Base-by-base conservation (phyloP, 169 alveolate species). In the Plasmodium knowlesi region DNA sequence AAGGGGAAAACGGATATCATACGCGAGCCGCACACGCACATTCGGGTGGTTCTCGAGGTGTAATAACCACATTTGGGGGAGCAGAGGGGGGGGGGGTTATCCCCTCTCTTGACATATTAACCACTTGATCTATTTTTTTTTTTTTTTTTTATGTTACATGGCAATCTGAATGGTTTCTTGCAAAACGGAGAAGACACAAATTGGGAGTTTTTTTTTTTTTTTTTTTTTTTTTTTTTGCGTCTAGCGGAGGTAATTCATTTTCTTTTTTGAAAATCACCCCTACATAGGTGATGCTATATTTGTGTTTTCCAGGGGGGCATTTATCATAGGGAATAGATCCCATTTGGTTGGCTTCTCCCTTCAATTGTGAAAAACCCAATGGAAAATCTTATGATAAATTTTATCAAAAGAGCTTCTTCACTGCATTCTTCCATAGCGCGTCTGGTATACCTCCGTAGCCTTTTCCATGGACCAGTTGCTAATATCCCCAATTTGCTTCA, bases 21-120 rank as follows among this genome's bases (percentile, higher is more conserved):
- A 79, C 86, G 94, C 14, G 94, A 88, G 37, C 94, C 94, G 43
- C 94, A 88, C 53, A 88, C 94, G 37, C 94, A 88, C 54, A 88
- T 88, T 39, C 88, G 94, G 30, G 94, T 88, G 46, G 94, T 88
- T 12, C 37, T 88, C n/a, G 94, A 88, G 57, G 94, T 88, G 37
- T 88, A 43, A 19, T 2, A 19, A 5, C 16, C 28, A 0, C 22
- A 74, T 16, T 32, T 1, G 39, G 39, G 39, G 3, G 39, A 3
- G 14, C 22, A 74, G 6, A 1, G 39, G 39, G 39, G 39, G 3
- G 39, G 39, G 14, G n/a, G 70, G 22, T 28, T 19, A 34, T 32
- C 10, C 30, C 41, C 28, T 6, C 28, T 28, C 46, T 41, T 41
- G 0, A 12, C 19, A n/a, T 10, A 10, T 46, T 12, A 9, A 12